A percentile compares a stretch with the other conserved stretches of the same genome.
These are phyloP conservation scores for Neurospora tetrasperma DNA, from an alignment of 495 filamentous ascomycete genomes.

Conservation along the genomic window DNA sequence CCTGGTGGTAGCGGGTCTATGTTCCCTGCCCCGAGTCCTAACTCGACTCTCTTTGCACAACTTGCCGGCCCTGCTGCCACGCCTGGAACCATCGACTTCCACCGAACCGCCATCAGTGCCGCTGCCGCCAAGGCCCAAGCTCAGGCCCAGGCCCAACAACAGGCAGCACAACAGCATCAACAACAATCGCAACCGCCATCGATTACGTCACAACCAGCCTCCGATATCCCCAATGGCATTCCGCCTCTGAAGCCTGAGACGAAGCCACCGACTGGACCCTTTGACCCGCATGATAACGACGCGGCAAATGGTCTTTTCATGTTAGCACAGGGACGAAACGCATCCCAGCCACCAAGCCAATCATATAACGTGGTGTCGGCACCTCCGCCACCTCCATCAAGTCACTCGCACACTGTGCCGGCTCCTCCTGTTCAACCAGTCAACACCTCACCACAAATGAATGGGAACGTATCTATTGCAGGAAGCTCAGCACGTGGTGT, in stretches of 20 bases:
- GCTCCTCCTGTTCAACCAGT: constrained; percentile 26
- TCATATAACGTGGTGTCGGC: constrained; percentile 32
- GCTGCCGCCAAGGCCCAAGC: constrained; percentile 48
- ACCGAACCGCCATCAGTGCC: constrained; percentile 78
- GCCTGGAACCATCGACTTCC: constrained; percentile 86
- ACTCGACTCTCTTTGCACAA: constrained; percentile 66
- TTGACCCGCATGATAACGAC: constrained; percentile 83
- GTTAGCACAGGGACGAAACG: constrained; percentile 63
- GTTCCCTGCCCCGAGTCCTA: constrained; percentile 89
- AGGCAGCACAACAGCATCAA: constrained; percentile 37
- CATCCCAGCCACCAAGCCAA: constrained; percentile 40
- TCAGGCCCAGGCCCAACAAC: constrained; percentile 37
- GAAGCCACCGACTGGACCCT: constrained; percentile 46
- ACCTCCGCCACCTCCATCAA: constrained; percentile 32
- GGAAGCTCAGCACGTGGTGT: constrained; percentile 40
- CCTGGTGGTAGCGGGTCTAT: constrained; percentile 95
- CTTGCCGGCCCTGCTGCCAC: constrained; percentile 68
- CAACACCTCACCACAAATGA: constrained; percentile 44
- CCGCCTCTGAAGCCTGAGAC: constrained; percentile 30
- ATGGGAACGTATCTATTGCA: constrained; percentile 33
- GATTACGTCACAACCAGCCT: constrained; percentile 36
- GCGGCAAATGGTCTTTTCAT: constrained; percentile 92
- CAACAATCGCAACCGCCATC: constrained; percentile 20
- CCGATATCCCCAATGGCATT: constrained; percentile 33
- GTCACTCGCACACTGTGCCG: constrained; percentile 23